phyloP scores from a whole-genome alignment of 345 rosid species.

The Psidium friedrichsthalianum region DNA sequence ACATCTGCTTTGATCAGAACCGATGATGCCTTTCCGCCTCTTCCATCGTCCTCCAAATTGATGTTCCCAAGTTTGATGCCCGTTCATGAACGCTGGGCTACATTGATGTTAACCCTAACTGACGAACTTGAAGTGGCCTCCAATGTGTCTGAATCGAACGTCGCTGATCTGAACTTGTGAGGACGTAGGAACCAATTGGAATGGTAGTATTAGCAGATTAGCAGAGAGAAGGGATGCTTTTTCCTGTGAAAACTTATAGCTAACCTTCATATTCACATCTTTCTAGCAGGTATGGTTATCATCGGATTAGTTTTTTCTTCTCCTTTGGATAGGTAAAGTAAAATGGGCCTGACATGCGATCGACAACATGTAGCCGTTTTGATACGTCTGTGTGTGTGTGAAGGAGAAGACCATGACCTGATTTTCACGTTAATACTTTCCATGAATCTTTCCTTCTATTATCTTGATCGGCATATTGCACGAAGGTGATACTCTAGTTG shows the following conservation, averaged over 20 bases:
- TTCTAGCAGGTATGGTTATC: too few species aligned
- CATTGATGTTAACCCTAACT: constrained; percentile 6
- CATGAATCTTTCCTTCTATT: too few species aligned
- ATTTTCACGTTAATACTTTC: too few species aligned
- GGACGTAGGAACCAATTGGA: neutral
- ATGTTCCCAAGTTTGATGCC: constrained; percentile 7
- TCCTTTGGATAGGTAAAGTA: too few species aligned
- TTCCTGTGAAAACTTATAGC: neutral
- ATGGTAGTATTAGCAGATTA: neutral
- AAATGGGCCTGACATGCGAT: too few species aligned
- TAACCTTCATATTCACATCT: too few species aligned
- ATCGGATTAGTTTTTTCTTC: too few species aligned
- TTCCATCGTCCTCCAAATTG: neutral
- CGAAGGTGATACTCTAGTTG: too few species aligned
- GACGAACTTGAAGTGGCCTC: constrained; percentile 4
- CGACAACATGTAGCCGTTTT: too few species aligned
- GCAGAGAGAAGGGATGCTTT: neutral
- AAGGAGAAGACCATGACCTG: too few species aligned
- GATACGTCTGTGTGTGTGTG: too few species aligned
- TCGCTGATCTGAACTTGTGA: constrained; percentile 4
- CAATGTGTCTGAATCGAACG: constrained; percentile 3
- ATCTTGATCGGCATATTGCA: too few species aligned
- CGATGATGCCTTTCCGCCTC: neutral
- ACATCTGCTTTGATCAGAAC: constrained; percentile 9
- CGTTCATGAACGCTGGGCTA: constrained; percentile 5